Conservation (phyloP, 495 filamentous ascomycete genomes). For the Sphaerosporella brunnea region DNA sequence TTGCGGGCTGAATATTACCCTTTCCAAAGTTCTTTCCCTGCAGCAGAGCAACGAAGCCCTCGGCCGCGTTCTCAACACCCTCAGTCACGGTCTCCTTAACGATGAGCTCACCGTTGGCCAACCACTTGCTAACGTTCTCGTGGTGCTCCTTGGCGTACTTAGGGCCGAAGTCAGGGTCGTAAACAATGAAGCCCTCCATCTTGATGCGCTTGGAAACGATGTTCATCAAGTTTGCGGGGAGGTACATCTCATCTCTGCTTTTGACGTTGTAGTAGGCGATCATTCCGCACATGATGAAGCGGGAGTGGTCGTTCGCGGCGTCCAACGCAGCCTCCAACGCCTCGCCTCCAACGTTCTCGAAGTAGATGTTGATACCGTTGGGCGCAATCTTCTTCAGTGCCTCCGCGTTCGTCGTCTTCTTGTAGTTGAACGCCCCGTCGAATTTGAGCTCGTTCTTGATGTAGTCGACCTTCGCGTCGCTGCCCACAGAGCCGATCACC, state of each 20-base stretch:
- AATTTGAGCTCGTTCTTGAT: constrained; percentile 35
- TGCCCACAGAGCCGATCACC: constrained; percentile 50
- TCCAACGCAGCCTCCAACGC: constrained; percentile 61
- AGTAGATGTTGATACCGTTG: constrained; percentile 82
- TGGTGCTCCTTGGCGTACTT: constrained; percentile 61
- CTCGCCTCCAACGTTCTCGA: constrained; percentile 86
- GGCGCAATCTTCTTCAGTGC: constrained; percentile 61
- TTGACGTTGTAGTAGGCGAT: constrained; percentile 63
- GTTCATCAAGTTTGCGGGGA: constrained; percentile 45
- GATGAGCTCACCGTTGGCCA: constrained; percentile 65
- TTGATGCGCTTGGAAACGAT: constrained; percentile 33
- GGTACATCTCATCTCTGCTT: constrained; percentile 39
- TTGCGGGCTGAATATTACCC: too few species aligned
- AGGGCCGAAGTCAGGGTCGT: constrained; percentile 43
- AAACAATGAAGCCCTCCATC: constrained; percentile 56
- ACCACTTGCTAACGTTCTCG: constrained; percentile 66
- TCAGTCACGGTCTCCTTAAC: constrained; percentile 48
- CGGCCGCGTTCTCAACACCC: constrained; percentile 66
- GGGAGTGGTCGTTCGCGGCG: constrained; percentile 49
- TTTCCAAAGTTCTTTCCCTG: constrained; percentile 86
- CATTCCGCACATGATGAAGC: constrained; percentile 45
- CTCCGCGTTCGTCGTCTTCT: constrained; percentile 48
- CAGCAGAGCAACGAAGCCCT: constrained; percentile 75
- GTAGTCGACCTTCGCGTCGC: constrained; percentile 36
- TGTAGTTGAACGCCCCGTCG: constrained; percentile 42